Base-by-base conservation (phyloP, 805 yeast species). In the Blastobotrys peoriensis region DNA sequence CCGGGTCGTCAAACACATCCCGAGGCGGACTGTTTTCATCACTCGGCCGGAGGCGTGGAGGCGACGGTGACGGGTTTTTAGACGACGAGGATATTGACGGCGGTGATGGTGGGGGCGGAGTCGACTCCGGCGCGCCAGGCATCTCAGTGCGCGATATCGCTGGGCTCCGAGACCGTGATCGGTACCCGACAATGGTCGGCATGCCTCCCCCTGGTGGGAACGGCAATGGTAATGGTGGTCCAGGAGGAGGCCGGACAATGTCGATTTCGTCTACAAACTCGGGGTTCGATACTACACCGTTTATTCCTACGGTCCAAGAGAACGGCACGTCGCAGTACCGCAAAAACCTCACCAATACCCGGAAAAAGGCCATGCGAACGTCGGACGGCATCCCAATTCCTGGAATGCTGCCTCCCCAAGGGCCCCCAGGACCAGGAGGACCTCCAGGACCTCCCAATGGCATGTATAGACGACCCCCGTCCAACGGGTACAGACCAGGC, bases 231-330 rank as follows among this genome's bases (percentile, higher is more conserved):
- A n/a, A n/a, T n/a, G n/a, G n/a, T n/a, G n/a, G n/a, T n/a, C n/a
- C n/a, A n/a, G n/a, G n/a, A n/a, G n/a, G n/a, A n/a, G n/a, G n/a
- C n/a, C 48, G 64, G 5, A 50, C 66, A 16, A 56, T 59, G 62
- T 54, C 62, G 5, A 54, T 61, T 41, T 54, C 58, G n/a, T 44
- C 58, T 20, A 59, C 58, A 62, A 41, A 50, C 20, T 28, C 46
- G 17, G 56, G 62, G 30, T 57, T 51, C 45, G 67, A 64, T 47
- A 56, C 68, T 5, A 57, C 67, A 21, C 68, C 68, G 17, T 50
- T 63, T 33, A 62, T 64, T 37, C 68, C 68, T 23, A 59, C 55
- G 43, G 41, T 64, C 17, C 43, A 45, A 10, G 45, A 44, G 3
- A 38, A 38, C 22, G 38, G 28, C 9, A 46, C 39, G 15, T 9